Conservation (phyloP, 2,329 filamentous ascomycete species). For the Calycina herbarum region DNA sequence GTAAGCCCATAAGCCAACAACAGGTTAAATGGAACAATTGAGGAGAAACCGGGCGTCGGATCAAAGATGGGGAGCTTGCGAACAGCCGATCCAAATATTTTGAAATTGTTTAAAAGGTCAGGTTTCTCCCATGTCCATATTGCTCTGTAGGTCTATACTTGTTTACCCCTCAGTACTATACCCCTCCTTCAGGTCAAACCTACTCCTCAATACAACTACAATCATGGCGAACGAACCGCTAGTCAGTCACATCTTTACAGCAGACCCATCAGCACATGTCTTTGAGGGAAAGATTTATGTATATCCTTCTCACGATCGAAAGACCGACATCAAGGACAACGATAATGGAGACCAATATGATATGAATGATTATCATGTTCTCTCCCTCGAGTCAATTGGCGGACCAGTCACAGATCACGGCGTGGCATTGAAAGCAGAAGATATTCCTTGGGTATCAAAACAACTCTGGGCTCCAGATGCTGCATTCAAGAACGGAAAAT, state of each 20-base stretch:
- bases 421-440: slow-evolving; percentile 61
- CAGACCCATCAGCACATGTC: slow-evolving; percentile 78
- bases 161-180: background rate
- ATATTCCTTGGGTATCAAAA: slow-evolving; percentile 75
- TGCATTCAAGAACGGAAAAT: slow-evolving; percentile 66
- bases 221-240: slow-evolving; percentile 19
- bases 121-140: background rate
- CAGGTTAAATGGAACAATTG: slow-evolving; percentile 12
- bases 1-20: background rate
- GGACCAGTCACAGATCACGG: slow-evolving; percentile 70
- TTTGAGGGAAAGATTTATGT: slow-evolving; percentile 76
- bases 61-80: slow-evolving; percentile 6
- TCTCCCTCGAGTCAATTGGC: slow-evolving; percentile 56
- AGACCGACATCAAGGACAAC: slow-evolving; percentile 73
- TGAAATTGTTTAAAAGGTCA: slow-evolving; percentile 8
- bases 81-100: background rate
- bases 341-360: slow-evolving; percentile 86
- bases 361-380: slow-evolving; percentile 82
- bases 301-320: slow-evolving; percentile 79
- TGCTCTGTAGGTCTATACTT: background rate
- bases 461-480: slow-evolving; percentile 83
- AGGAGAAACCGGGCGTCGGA: slow-evolving; percentile 8
- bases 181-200: background rate
- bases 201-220: background rate
- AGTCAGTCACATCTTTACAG: slow-evolving; percentile 65